phyloP scores from a whole-genome alignment of 2,329 filamentous ascomycete species.

The Blastomyces emzantsi region DNA sequence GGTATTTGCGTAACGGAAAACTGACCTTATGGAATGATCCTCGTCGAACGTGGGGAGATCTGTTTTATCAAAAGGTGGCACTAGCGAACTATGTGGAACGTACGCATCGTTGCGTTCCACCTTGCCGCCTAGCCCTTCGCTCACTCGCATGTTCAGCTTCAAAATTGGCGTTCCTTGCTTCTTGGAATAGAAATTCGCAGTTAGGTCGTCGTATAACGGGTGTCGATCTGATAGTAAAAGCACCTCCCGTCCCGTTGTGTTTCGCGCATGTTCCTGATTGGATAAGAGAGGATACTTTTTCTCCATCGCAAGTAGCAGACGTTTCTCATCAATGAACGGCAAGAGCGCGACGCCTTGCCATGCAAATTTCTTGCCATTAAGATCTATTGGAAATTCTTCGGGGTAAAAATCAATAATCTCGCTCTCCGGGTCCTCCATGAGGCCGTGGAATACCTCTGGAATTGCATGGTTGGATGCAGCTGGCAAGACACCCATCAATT shows the following conservation, averaged over 20 bases:
- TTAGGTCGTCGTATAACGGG: constrained; percentile 76
- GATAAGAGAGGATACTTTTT: constrained; percentile 73
- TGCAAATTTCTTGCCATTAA: constrained; percentile 97
- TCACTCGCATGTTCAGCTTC: constrained; percentile 64
- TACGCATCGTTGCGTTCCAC: constrained; percentile 77
- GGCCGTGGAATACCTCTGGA: constrained; percentile 73
- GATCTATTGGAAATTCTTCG: constrained; percentile 80
- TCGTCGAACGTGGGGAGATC: constrained; percentile 70
- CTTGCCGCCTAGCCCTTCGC: constrained; percentile 68
- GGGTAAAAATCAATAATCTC: constrained; percentile 98
- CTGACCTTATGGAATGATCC: constrained; percentile 75
- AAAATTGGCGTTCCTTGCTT: constrained; percentile 59
- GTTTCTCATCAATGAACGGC: constrained; percentile 90
- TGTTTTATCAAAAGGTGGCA: constrained; percentile 64
- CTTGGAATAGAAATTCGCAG: constrained; percentile 84
- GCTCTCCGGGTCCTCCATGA: constrained; percentile 83
- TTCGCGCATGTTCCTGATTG: constrained; percentile 67
- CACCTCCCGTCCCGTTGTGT: constrained; percentile 69
- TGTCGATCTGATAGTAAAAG: constrained; percentile 78
- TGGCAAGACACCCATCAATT: constrained; percentile 95
- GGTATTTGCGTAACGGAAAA: constrained; percentile 18
- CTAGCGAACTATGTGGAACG: constrained; percentile 71
- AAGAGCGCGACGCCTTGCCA: constrained; percentile 94
- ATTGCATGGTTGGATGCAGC: constrained; percentile 88
- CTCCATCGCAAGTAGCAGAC: constrained; percentile 71